These are phyloP conservation scores for Astrephomene gubernaculifera DNA, from an alignment of 139 green algal genomes.

Conservation along the genomic window DNA sequence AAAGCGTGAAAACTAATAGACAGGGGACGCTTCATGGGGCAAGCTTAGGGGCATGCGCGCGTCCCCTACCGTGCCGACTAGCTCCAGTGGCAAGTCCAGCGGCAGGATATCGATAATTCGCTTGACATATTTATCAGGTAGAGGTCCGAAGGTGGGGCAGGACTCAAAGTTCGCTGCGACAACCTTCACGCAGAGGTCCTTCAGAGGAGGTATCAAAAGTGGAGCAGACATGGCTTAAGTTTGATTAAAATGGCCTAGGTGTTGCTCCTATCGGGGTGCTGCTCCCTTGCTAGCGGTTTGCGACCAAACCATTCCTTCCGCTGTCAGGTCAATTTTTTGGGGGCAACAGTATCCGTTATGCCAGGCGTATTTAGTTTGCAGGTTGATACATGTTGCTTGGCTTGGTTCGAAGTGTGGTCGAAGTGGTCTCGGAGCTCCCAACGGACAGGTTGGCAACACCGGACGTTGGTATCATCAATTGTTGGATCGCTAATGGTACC, in stretches of 20 bases:
- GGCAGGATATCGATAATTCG: constrained; percentile 69
- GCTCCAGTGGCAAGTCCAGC: constrained; percentile 78
- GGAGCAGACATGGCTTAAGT: constrained; percentile 37
- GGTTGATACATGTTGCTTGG: too few relatives aligned
- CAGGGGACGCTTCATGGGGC: not conserved
- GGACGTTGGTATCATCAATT: too few relatives aligned
- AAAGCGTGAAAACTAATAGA: not conserved
- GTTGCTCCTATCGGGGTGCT: not conserved
- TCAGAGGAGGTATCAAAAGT: constrained; percentile 23
- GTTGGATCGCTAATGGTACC: too few relatives aligned
- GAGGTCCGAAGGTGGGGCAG: constrained; percentile 59
- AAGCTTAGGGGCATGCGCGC: not conserved
- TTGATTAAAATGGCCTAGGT: not conserved
- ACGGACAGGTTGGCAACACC: too few relatives aligned
- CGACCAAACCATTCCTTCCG: not conserved
- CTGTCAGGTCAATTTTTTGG: not conserved
- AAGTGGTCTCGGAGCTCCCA: not conserved
- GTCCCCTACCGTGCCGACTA: constrained; percentile 70
- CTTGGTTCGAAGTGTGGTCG: not conserved
- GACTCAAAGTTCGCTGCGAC: constrained; percentile 72
- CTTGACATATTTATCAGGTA: constrained; percentile 67
- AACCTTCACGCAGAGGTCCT: constrained; percentile 74
- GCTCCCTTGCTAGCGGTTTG: not conserved
- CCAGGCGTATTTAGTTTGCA: too few relatives aligned
- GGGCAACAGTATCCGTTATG: not conserved